Evolutionary conservation across 2,329 filamentous ascomycete species (phyloP), one percentile per base, ranked within the genome.

Genomic region (Microascus cirrosus): DNA sequence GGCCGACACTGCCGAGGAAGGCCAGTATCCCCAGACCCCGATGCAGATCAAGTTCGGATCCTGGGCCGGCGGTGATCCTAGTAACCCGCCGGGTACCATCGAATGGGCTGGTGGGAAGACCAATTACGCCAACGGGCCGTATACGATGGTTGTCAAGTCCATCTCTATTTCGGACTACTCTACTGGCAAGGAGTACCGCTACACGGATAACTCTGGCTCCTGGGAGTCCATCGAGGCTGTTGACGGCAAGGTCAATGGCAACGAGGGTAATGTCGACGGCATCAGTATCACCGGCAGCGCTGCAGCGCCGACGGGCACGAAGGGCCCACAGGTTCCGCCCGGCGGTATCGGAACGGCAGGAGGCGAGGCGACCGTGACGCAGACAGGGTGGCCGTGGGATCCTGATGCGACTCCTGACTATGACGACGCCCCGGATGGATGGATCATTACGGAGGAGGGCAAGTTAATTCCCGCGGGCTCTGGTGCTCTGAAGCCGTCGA

Each of bases 21-120:
- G 78, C 61, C 89, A 95, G 71, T 99, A 95, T 68, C 94, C 94
- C 8, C 94, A 99, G 74, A 91, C 91, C 1, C 94, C 94, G 3
- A 96, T 96, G 90, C 87, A 91, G 73, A 75, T 97, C 73, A 95
- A 93, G 73, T 85, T 97, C 65, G 94, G 94, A 60, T 77, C 87
- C 59, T 99, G 94, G 94, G 85, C 90, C 57, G 94, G 91, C 66
- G 94, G 94, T 64, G 94, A 97, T 70, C 73, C 90, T 0, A 78
- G 77, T 64, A 96, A 97, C 70, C 68, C 85, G 1, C 70, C 79
- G 15, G 94, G 94, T 59, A 97, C 93, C 18, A 90, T 97, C 65
- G 77, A 84, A 62, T 99, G 94, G 94, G 89, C 94, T 59, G 82
- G 87, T 58, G 94, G 94, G 15, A 80, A 83, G 54, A 96, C 90